Evolutionary conservation across 768 basidiomycete species (phyloP).

Genomic region (Suillus brevipes): DNA sequence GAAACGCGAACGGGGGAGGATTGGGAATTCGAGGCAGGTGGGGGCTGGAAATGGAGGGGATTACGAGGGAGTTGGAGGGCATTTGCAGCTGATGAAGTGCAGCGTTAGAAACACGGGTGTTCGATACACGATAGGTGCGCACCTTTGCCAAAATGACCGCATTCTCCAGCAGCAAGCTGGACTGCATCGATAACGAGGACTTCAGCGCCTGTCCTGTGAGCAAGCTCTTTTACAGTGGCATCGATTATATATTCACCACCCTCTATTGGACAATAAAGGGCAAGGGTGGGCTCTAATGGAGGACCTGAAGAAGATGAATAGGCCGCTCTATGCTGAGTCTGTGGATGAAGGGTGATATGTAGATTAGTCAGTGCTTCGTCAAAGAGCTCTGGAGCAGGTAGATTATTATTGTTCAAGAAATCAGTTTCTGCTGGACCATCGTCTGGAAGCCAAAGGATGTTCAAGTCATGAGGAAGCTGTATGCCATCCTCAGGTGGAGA

Average conservation of each 20-base stretch:
- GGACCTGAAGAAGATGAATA: conserved; percentile 55
- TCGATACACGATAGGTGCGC: conserved; percentile 11
- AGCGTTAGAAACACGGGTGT: not conserved
- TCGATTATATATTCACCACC: conserved; percentile 85
- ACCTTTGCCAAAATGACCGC: conserved; percentile 85
- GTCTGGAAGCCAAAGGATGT: conserved; percentile 68
- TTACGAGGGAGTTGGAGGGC: conserved; percentile 69
- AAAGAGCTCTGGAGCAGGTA: conserved; percentile 76
- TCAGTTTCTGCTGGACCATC: conserved; percentile 20
- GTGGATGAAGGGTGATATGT: conserved; percentile 75
- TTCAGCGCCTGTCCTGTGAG: conserved; percentile 71
- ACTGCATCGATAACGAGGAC: conserved; percentile 82
- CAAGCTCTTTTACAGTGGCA: conserved; percentile 76
- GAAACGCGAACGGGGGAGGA: conserved; percentile 21
- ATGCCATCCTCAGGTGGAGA: conserved; percentile 29
- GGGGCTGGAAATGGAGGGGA: conserved; percentile 66
- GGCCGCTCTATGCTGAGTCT: conserved; percentile 73
- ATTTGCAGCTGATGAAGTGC: conserved; percentile 55
- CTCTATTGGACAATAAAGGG: conserved; percentile 77
- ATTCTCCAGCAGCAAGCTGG: conserved; percentile 86
- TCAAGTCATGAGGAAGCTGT: conserved; percentile 54
- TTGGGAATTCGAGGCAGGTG: conserved; percentile 25
- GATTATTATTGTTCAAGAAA: conserved; percentile 30
- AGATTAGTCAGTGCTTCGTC: conserved; percentile 76
- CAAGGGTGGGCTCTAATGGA: conserved; percentile 77